phyloP scores from a whole-genome alignment of 768 basidiomycete species.

The Cystobasidium tubakii region DNA sequence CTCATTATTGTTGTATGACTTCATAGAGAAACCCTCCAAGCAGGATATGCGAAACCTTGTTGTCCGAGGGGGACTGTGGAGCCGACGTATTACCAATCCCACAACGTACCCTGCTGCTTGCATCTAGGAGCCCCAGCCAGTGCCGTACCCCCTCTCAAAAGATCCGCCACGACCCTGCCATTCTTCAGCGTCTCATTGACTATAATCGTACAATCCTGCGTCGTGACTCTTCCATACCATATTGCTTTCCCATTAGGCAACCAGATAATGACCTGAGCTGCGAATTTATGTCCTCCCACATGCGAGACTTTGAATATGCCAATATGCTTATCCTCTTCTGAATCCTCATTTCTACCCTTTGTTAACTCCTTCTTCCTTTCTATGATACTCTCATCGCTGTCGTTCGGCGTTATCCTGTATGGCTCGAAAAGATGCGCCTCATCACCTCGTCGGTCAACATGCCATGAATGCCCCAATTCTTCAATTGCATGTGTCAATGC shows the following conservation, averaged over 20 bases:
- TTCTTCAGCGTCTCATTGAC: slow-evolving; percentile 79
- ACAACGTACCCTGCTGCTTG: neutral
- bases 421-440: slow-evolving; percentile 36
- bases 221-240: slow-evolving; percentile 90
- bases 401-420: slow-evolving; percentile 56
- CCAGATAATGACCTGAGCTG: slow-evolving; percentile 48
- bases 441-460: slow-evolving; percentile 25
- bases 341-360: slow-evolving; percentile 43
- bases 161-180: slow-evolving; percentile 73
- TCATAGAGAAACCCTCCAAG: no score
- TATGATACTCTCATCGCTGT: slow-evolving; percentile 57
- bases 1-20: no score
- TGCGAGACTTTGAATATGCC: slow-evolving; percentile 84
- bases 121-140: slow-evolving; percentile 49
- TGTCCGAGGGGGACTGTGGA: no score
- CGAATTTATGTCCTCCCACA: slow-evolving; percentile 86
- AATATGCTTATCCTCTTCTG: slow-evolving; percentile 59
- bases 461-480: slow-evolving; percentile 1
- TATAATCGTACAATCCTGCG: slow-evolving; percentile 78
- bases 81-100: slow-evolving; percentile 27
- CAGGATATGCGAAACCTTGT: no score
- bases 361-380: slow-evolving; percentile 50
- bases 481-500: slow-evolving; percentile 22
- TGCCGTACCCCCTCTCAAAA: slow-evolving; percentile 80
- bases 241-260: slow-evolving; percentile 51